Base-by-base conservation (phyloP, 108 stramenopile genomes). In the Pseudonitzschia multistriata region DNA sequence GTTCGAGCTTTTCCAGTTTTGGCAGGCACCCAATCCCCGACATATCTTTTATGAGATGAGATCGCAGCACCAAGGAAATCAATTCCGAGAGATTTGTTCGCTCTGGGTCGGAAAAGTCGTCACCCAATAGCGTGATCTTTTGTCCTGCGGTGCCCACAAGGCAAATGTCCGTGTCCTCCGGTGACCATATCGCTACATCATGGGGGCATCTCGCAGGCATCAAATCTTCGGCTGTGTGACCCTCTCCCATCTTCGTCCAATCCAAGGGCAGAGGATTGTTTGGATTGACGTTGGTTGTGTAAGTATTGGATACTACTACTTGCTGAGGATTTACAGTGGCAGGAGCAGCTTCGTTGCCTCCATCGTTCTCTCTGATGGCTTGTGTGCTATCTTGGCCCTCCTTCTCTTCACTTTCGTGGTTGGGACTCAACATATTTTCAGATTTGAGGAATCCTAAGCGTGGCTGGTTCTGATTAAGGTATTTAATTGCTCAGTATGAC, bases 81-180 rank as follows among this genome's bases (percentile, higher is more conserved):
- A 95, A 59, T 34, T 76, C 25, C 22, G 74, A 67, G 33, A 36
- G n/a, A 50, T 62, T 61, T n/a, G 47, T 54, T 13, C 34, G 30
- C 45, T 84, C 70, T 0, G 78, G 56, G 49, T 77, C 68, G 28
- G 67, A 49, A 50, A 92, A 79, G 67, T 87, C 79, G 11, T 50
- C 54, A 1, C 85, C 85, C 68, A 96, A 81, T 25, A 83, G 68
- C 5, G 94, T 96, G 67, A 96, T 86, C 72, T 96, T 96, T 65
- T 86, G 80, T 47, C 91, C 91, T 0, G 91, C 80, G 3, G 94
- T 96, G 36, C 94, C 94, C 10, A 96, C 88, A 57, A 93, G 72
- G 28, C 69, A 67, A 50, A 96, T 70, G 36, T 82, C 85, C 2
- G 79, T 67, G 40, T 88, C 87, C 0, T 79, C 71, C 3, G 53